Base-by-base conservation (phyloP, 2,329 filamentous ascomycete species). In the Diaporthe sp. region DNA sequence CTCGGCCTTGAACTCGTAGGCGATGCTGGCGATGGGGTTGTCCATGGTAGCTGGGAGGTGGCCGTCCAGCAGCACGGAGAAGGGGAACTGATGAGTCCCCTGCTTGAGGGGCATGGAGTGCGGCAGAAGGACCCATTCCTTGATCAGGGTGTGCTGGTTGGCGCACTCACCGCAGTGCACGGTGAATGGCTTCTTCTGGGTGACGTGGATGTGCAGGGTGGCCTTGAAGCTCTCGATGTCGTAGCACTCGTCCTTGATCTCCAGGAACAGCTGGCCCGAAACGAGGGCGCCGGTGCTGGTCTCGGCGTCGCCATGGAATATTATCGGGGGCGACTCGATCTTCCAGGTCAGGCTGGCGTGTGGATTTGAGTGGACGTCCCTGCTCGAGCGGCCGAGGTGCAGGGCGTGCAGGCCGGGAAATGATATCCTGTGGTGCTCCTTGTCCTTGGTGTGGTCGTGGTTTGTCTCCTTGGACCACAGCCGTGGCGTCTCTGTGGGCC, bases 241-340 rank as follows among this genome's bases (percentile, higher is more conserved):
- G 75, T 94, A 87, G 6, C 83, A 82, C 9, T 92, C 90, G 72
- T 95, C 93, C 77, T 90, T 89, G 80, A 98, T 90, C 53, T 91
- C 88, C 73, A 98, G 85, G 79, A 93, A 91, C 79, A 98, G 87
- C 82, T 95, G 94, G 42, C 95, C 95, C 1, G 95, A 97, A 70
- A 98, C 90, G 76, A 98, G 87, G 9, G 95, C 95, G 74, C 96
- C 96, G 3, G 93, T 94, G 79, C 95, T 98, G 79, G 90, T 89
- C 77, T 92, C 89, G 0, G 94, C 88, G 34, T 90, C 87, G 77
- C 95, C 95, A 81, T 97, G 94, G 85, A 98, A 93, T 61, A 98
- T 91, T 25, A 96, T 89, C 3, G 96, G 96, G 1, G 95, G 95
- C 17, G 94, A 97, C 87, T 98, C 96, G 78, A 98, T 93, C 79